These are phyloP conservation scores for Tardiomyces blankii DNA, from an alignment of 1,139 yeast species.

Conservation along the genomic window DNA sequence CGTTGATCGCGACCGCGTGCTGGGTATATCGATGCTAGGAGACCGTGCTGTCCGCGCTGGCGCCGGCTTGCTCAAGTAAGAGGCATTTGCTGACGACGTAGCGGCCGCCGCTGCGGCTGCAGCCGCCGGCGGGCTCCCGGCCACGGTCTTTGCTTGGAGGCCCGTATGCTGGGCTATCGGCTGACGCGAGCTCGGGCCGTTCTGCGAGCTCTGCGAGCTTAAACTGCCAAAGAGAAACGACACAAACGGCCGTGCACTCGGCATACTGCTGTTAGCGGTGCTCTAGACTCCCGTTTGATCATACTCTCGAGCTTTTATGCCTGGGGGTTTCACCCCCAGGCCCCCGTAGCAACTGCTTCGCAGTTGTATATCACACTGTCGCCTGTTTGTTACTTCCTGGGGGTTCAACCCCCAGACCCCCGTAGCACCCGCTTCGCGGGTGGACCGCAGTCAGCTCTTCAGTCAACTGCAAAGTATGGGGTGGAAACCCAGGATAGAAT, in stretches of 20 bases:
- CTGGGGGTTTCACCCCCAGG: too few relatives aligned
- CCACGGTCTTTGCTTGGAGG: neutral
- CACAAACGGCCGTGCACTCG: neutral
- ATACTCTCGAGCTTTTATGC: too few relatives aligned
- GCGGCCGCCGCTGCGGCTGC: neutral
- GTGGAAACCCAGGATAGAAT: too few relatives aligned
- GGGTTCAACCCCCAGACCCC: too few relatives aligned
- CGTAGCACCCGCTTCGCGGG: too few relatives aligned
- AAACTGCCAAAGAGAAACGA: neutral
- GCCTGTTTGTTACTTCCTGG: too few relatives aligned
- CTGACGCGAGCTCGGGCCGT: neutral
- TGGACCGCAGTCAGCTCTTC: too few relatives aligned
- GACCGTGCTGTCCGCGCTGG: neutral
- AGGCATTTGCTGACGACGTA: neutral
- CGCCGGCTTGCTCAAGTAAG: neutral
- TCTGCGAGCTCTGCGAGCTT: neutral
- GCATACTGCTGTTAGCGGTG: neutral
- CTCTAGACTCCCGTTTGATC: too few relatives aligned
- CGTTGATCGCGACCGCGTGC: neutral
- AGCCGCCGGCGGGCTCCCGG: neutral
- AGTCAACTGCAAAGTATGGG: too few relatives aligned
- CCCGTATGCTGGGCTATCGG: neutral
- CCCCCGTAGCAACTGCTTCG: too few relatives aligned
- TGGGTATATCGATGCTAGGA: neutral
- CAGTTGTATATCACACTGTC: too few relatives aligned